These are phyloP conservation scores for Cladosporium sp. DNA, from an alignment of 2,329 filamentous ascomycete genomes.

Conservation along the genomic window DNA sequence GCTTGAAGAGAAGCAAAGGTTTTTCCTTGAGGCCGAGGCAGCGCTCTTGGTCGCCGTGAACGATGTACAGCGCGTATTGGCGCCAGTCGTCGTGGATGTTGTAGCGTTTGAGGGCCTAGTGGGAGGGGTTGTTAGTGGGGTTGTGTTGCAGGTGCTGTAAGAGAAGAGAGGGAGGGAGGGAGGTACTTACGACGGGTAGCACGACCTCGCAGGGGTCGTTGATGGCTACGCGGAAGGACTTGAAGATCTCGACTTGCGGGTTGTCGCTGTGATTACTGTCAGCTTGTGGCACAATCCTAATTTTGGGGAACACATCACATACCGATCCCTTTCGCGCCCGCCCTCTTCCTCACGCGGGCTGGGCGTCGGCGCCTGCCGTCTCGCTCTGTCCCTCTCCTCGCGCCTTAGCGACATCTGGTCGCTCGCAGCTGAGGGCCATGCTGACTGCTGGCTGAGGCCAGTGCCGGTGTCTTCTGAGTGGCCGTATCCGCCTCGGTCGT, in stretches of 20 bases:
- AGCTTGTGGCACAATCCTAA: background rate
- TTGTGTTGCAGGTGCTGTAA: background rate
- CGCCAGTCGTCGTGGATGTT: slow-evolving; percentile 98
- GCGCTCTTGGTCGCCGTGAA: slow-evolving; percentile 96
- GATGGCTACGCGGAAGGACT: slow-evolving; percentile 95
- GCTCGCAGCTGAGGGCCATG: slow-evolving; percentile 16
- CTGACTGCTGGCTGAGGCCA: slow-evolving; percentile 22
- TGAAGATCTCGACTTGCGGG: slow-evolving; percentile 85
- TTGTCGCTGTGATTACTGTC: slow-evolving; percentile 27
- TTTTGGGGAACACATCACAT: slow-evolving; percentile 9
- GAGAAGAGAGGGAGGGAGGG: background rate
- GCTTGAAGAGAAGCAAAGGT: slow-evolving; percentile 92
- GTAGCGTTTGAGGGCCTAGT: slow-evolving; percentile 80
- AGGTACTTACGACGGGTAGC: slow-evolving; percentile 58
- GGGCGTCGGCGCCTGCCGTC: slow-evolving; percentile 23
- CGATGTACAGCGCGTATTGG: slow-evolving; percentile 95
- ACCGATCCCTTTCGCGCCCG: slow-evolving; percentile 18
- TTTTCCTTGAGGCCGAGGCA: slow-evolving; percentile 89
- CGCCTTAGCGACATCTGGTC: slow-evolving; percentile 11
- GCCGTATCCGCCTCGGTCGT: slow-evolving; percentile 11
- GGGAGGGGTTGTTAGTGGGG: background rate
- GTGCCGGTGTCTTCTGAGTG: slow-evolving; percentile 22
- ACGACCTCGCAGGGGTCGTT: slow-evolving; percentile 98
- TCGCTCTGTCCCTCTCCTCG: slow-evolving; percentile 22
- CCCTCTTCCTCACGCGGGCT: slow-evolving; percentile 27